Conservation (phyloP, 2,329 filamentous ascomycete species). For the Hirsutella rhossiliensis region DNA sequence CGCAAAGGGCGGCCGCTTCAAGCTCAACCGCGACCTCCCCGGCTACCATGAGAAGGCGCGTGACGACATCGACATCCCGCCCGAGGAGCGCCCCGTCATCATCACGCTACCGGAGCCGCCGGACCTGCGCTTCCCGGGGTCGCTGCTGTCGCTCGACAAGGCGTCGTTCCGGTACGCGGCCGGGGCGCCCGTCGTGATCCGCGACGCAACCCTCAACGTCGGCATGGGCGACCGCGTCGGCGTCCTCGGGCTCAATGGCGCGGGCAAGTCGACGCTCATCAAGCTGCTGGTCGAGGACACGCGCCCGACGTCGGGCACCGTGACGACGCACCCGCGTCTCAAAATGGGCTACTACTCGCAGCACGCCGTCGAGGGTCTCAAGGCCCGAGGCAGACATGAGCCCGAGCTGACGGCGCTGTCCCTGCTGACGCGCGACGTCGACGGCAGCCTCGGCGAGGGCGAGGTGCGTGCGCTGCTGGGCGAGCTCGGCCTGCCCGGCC, state of each 20-base stretch:
- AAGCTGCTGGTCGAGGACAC: constrained; percentile 53
- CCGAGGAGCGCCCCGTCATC: constrained; percentile 44
- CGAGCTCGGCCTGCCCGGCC: constrained; percentile 57
- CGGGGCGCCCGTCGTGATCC: constrained; percentile 32
- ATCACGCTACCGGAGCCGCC: constrained; percentile 49
- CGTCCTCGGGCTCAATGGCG: constrained; percentile 67
- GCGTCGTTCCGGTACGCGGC: constrained; percentile 51
- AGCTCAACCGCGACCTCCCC: constrained; percentile 60
- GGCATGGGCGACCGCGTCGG: constrained; percentile 64
- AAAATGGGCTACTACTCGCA: constrained; percentile 71
- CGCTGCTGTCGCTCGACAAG: constrained; percentile 60
- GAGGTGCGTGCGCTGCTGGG: constrained; percentile 55
- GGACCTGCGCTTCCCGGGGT: constrained; percentile 63
- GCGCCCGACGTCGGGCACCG: constrained; percentile 46
- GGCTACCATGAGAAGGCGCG: constrained; percentile 49
- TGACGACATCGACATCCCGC: constrained; percentile 60
- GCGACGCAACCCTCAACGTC: constrained; percentile 55
- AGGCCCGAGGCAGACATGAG: constrained; percentile 35
- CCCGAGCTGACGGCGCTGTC: constrained; percentile 51
- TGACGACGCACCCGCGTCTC: constrained; percentile 56
- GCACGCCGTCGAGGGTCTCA: constrained; percentile 60
- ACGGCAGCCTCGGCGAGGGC: constrained; percentile 47
- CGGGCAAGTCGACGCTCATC: constrained; percentile 71
- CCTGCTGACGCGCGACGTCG: constrained; percentile 45
- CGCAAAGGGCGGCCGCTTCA: constrained; percentile 63